These are phyloP conservation scores for Phoenix dactylifera DNA, from an alignment of 176 grass and related monocot genomes.

Conservation along the genomic window DNA sequence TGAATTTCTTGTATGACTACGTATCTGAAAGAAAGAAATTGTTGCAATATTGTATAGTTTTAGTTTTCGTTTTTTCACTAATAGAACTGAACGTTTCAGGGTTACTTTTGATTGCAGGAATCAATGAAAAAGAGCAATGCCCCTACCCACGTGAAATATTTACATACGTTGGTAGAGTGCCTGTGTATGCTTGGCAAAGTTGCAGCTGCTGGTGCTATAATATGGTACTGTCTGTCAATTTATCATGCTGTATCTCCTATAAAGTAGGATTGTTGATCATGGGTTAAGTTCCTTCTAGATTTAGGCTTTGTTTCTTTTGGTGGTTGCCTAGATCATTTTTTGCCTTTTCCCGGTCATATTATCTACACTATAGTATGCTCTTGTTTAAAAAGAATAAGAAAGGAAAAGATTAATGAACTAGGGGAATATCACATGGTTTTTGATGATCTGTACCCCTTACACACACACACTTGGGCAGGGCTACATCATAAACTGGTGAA, in stretches of 20 bases:
- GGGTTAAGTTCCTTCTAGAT: no score
- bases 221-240: constrained; percentile 58
- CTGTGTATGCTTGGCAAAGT: constrained; percentile 98
- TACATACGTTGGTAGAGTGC: constrained; percentile 86
- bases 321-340: no score
- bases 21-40: not conserved
- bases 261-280: not conserved
- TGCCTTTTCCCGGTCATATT: no score
- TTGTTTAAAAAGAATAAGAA: no score
- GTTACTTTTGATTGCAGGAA: constrained; percentile 51
- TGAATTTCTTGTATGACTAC: constrained; percentile 81
- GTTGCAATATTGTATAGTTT: not conserved
- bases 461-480: no score
- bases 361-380: no score
- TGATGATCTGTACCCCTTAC: no score
- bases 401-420: no score
- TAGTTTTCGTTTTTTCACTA: constrained; percentile 8
- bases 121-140: constrained; percentile 64
- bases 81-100: constrained; percentile 13
- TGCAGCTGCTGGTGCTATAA: constrained; percentile 89
- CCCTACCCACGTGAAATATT: constrained; percentile 67
- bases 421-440: no score
- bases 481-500: no score
- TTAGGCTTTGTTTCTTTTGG: no score
- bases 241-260: constrained; percentile 11